These are phyloP conservation scores for Rostrohypoxylon terebratum DNA, from an alignment of 495 filamentous ascomycete species.

Conservation along the genomic window DNA sequence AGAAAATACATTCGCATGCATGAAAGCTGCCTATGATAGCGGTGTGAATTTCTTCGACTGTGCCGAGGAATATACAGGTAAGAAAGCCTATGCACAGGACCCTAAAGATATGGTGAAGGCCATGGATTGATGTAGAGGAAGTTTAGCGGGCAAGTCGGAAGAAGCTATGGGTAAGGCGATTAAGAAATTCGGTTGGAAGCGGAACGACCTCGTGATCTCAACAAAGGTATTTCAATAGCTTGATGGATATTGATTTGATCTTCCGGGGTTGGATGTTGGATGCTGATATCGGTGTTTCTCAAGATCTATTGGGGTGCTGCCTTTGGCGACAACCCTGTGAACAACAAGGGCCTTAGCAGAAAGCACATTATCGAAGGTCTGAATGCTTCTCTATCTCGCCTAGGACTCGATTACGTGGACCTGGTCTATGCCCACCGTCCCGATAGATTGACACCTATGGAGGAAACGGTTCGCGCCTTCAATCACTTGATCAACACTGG, in stretches of 20 bases:
- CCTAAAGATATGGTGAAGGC: neutral
- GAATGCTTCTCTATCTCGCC: slow-evolving; percentile 71
- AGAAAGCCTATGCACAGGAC: neutral
- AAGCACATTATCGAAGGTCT: slow-evolving; percentile 83
- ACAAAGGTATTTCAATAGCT: slow-evolving; percentile 54
- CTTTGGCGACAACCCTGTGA: slow-evolving; percentile 71
- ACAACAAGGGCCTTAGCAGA: slow-evolving; percentile 80
- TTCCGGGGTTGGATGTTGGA: neutral
- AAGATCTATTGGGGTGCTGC: slow-evolving; percentile 76
- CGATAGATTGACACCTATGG: slow-evolving; percentile 84
- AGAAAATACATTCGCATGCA: slow-evolving; percentile 74
- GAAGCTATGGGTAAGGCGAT: slow-evolving; percentile 79
- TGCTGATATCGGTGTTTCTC: neutral
- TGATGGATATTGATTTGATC: neutral
- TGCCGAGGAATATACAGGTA: slow-evolving; percentile 69
- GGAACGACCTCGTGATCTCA: slow-evolving; percentile 84
- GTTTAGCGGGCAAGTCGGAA: slow-evolving; percentile 70
- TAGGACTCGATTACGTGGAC: slow-evolving; percentile 82
- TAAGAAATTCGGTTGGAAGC: slow-evolving; percentile 75
- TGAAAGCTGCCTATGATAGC: slow-evolving; percentile 80
- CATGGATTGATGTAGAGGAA: slow-evolving; percentile 16
- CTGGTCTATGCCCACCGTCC: slow-evolving; percentile 87
- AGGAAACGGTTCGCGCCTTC: slow-evolving; percentile 87
- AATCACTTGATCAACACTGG: slow-evolving; percentile 81
- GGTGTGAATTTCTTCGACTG: slow-evolving; percentile 84